Percentiles rank a stretch among this genome's conserved stretches.
phyloP scores from a whole-genome alignment of 192 early-diverging fungal genomes.

The Jimgerdemannia flammicorona region DNA sequence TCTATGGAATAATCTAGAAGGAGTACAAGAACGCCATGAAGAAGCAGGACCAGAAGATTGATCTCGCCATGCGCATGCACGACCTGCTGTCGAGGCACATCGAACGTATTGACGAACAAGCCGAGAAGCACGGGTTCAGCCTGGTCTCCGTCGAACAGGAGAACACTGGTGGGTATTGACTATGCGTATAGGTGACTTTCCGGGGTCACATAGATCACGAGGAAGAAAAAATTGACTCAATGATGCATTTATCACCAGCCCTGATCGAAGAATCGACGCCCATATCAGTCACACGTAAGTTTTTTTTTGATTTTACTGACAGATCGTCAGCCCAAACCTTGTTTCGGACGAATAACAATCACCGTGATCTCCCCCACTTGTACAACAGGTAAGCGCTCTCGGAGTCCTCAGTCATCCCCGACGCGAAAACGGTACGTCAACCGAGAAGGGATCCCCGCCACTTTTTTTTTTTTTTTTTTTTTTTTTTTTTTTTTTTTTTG shows the following conservation, averaged over 20 bases:
- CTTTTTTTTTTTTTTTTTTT: no score
- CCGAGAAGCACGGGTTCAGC: slow-evolving; percentile 22
- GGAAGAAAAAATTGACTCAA: slow-evolving; percentile 1
- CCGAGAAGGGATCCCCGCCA: no score
- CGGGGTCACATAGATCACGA: not conserved
- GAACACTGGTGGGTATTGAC: not conserved
- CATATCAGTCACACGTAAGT: not conserved
- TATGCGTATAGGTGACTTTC: no score
- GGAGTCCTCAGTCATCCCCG: no score
- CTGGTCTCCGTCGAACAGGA: slow-evolving; percentile 23
- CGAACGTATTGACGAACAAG: slow-evolving; percentile 31
- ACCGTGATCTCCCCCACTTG: no score
- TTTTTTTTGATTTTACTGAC: no score
- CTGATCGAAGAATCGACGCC: not conserved
- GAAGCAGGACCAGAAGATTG: slow-evolving; percentile 53
- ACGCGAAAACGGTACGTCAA: no score
- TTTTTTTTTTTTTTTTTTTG: not conserved
- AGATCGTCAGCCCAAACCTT: no score
- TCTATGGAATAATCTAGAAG: slow-evolving; percentile 18
- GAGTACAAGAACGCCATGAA: slow-evolving; percentile 43
- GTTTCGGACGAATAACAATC: no score
- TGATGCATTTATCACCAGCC: not conserved
- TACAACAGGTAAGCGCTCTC: no score
- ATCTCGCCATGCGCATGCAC: slow-evolving; percentile 39
- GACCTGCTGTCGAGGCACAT: slow-evolving; percentile 44